Evolutionary conservation across 495 filamentous ascomycete species (phyloP), one percentile per base, ranked within the genome.

Genomic region (Friedmanniomyces simplex): DNA sequence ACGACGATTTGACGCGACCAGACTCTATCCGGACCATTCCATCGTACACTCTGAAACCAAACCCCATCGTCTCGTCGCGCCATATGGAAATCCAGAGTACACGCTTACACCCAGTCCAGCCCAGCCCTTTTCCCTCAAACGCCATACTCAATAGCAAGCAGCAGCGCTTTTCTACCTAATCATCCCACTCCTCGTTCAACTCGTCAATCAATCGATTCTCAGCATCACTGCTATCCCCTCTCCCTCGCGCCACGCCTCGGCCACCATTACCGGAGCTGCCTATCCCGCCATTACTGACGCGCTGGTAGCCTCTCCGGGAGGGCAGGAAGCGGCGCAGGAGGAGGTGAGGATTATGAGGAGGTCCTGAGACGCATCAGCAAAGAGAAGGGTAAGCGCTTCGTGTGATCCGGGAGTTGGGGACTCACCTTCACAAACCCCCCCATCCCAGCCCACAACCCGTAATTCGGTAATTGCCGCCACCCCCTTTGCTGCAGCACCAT

Each of bases 191-290:
- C 69, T 97, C 93, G 67, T 98, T 94, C 49, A 96, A 77, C 68
- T 95, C 88, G 72, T 98, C 93, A 65, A 98, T 97, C 62, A 97
- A 71, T 55, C 89, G 74, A 71, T 98, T 96, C 69, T 96, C 93
- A 50, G 87, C 89, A 42, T 96, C 93, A 0, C 63, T 56, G 62
- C 58, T 43, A 25, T 43, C 52, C 49, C 67, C 20, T 32, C 71
- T 54, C 73, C 74, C 54, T 57, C 68, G n/a, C n/a, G n/a, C 47
- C 74, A 46, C 58, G 41, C 54, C 55, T 16, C 69, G 58, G 30
- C 50, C 59, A 20, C 66, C 60, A 16, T 20, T 43, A 5, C 39
- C 39, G 4, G 39, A n/a, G 2, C 66, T 16, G 30, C 52, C 52
- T 1, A 30, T 39, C 11, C 56, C 7, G 7, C 47, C 52, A 36